These are phyloP conservation scores for Cornus controversa DNA, from an alignment of 148 eudicot genomes.

Conservation along the genomic window DNA sequence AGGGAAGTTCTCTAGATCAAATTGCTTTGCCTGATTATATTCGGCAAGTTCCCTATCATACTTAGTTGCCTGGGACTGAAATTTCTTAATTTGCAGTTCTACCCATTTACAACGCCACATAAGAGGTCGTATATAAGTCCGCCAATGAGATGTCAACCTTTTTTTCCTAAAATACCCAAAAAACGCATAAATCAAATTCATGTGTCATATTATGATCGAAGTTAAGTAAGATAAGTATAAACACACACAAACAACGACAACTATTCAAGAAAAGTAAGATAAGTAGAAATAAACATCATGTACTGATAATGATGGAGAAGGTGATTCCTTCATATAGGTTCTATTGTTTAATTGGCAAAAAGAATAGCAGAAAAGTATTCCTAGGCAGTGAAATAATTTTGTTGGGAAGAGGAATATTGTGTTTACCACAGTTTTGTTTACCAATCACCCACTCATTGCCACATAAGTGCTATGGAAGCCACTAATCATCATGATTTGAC, in stretches of 20 bases:
- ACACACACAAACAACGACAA: no score
- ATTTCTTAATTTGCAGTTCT: conserved; percentile 61
- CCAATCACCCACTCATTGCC: no score
- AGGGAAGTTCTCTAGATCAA: conserved; percentile 27
- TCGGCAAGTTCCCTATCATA: conserved; percentile 55
- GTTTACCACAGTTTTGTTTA: background rate
- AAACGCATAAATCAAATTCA: background rate
- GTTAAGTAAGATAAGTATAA: background rate
- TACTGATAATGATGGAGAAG: background rate
- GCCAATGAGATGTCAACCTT: conserved; percentile 68
- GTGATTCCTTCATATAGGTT: background rate
- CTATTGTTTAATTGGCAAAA: background rate
- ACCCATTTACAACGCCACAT: conserved; percentile 86
- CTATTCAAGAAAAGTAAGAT: background rate
- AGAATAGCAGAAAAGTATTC: background rate
- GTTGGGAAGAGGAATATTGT: background rate
- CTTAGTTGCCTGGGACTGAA: conserved; percentile 39
- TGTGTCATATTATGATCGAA: background rate
- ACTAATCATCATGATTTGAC: no score
- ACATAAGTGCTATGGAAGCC: no score
- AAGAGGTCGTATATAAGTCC: conserved; percentile 54
- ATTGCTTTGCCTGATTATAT: conserved; percentile 36
- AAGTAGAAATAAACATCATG: background rate
- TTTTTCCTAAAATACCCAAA: conserved; percentile 47
- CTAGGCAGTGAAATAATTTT: background rate